Base-by-base conservation (phyloP, 106 monocot genomes). In the Dioscorea alata region DNA sequence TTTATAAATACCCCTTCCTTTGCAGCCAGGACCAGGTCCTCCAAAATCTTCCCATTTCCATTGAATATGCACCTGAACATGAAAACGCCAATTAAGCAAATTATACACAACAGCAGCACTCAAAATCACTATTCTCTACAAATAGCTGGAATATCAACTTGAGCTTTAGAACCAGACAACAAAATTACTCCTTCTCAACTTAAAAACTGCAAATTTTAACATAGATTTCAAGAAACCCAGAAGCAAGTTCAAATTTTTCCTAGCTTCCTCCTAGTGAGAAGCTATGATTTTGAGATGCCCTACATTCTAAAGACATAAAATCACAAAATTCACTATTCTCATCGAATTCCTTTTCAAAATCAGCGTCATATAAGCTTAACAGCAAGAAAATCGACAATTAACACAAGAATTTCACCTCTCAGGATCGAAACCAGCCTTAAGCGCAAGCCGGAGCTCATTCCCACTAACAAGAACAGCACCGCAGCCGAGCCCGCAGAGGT, bases 401-500 rank as follows among this genome's bases (percentile, higher is more conserved):
- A 60, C 42, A 42, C 42, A 42, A 42, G 42, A 5, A 20, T 48
- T 20, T 79, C 25, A 96, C 96, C 82, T 97, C 20, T 76, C 66
- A 22, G 97, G 91, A 66, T 97, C 92, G 61, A 97, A 97, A 15
- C 92, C 92, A 31, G 92, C 97, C 31, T 65, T 73, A 20, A 97
- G 74, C 0, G 97, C 97, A 2, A 97, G 85, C 49, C 83, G 64
- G 32, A 97, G 81, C 77, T 97, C 97, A 57, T 97, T 97, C 21
- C 89, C 92, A 63, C 97, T 97, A 24, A 97, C 92, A 8, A 97
- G 87, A 49, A 97, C 96, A 0, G 92, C 97, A 2, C 97, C 97
- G 17, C 82, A 83, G 2, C 97, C 97, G n/a, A 97, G 75, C 35
- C 21, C 70, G 57, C 74, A 51, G 50, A 97, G 64, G 68, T 89